A percentile compares a stretch with the other conserved stretches of the same genome.
Evolutionary conservation across 2,329 filamentous ascomycete genomes (phyloP).

Genomic region (Pezizomycotina sp.): DNA sequence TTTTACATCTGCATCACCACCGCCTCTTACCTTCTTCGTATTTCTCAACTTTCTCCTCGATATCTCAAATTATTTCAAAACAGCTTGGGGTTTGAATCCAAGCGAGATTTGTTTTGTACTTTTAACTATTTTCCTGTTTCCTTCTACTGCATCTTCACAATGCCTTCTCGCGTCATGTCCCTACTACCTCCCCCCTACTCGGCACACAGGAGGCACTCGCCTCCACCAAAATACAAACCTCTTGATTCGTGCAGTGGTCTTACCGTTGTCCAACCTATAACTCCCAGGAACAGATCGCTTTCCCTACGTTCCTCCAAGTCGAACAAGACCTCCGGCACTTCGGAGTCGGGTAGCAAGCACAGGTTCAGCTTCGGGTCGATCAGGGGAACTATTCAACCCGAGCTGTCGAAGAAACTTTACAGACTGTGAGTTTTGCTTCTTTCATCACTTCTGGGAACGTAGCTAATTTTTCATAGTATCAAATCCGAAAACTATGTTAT

Average conservation of each 20-base stretch:
- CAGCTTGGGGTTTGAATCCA: slow-evolving; percentile 18
- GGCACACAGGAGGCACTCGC: slow-evolving; percentile 7
- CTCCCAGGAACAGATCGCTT: slow-evolving; percentile 51
- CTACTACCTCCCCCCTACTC: slow-evolving; percentile 21
- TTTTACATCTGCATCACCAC: too few relatives aligned
- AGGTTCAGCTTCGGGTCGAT: slow-evolving; percentile 77
- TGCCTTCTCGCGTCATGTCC: slow-evolving; percentile 11
- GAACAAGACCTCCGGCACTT: slow-evolving; percentile 28
- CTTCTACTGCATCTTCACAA: not conserved
- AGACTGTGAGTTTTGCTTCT: slow-evolving; percentile 38
- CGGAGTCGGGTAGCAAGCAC: slow-evolving; percentile 37
- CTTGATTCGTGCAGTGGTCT: too few relatives aligned
- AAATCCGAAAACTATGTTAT: slow-evolving; percentile 89
- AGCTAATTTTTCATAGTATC: slow-evolving; percentile 35
- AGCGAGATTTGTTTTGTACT: slow-evolving; percentile 4
- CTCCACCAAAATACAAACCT: too few relatives aligned
- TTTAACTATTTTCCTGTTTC: not conserved
- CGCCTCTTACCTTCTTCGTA: too few relatives aligned
- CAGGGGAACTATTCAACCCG: slow-evolving; percentile 67
- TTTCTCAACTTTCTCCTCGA: too few relatives aligned
- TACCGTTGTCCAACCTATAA: slow-evolving; percentile 18
- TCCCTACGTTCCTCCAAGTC: slow-evolving; percentile 53
- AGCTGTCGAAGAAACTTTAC: slow-evolving; percentile 76
- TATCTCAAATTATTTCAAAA: slow-evolving; percentile 9
- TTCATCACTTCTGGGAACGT: not conserved